Evolutionary conservation across 176 grass and related monocot genomes (phyloP).

Genomic region (Musa schizocarpa): DNA sequence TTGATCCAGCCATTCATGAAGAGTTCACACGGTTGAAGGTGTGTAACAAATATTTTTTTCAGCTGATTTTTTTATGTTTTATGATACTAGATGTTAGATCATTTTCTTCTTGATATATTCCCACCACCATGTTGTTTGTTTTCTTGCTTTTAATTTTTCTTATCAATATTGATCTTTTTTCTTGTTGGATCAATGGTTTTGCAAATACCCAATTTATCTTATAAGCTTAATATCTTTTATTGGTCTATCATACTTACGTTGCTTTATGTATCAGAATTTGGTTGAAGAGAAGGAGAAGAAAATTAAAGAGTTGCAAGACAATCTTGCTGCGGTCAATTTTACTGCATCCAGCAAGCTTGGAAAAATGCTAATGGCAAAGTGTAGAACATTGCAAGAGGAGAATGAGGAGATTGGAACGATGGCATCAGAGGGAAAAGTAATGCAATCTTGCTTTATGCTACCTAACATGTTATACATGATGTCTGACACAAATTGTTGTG

Average conservation of each 20-base stretch:
- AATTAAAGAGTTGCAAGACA: slow-evolving; percentile 97
- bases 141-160: not conserved
- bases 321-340: slow-evolving; percentile 96
- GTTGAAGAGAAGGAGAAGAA: slow-evolving; percentile 98
- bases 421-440: slow-evolving; percentile 99
- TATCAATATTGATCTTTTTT: not conserved
- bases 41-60: not conserved
- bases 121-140: not conserved
- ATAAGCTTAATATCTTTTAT: not conserved
- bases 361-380: slow-evolving; percentile 93
- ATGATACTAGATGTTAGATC: not conserved
- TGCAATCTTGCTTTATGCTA: not conserved
- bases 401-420: slow-evolving; percentile 98
- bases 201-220: not conserved
- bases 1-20: slow-evolving; percentile 99
- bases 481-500: not conserved
- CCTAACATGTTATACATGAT: not conserved
- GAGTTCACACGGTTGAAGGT: slow-evolving; percentile 96
- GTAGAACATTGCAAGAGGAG: slow-evolving; percentile 89
- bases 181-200: not conserved
- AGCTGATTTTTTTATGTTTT: not conserved
- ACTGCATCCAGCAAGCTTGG: slow-evolving; percentile 89
- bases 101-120: not conserved
- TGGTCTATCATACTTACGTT: not conserved
- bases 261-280: slow-evolving; percentile 42